Conservation (phyloP, 306 rosid species). For the Pyrus pyrifolia region DNA sequence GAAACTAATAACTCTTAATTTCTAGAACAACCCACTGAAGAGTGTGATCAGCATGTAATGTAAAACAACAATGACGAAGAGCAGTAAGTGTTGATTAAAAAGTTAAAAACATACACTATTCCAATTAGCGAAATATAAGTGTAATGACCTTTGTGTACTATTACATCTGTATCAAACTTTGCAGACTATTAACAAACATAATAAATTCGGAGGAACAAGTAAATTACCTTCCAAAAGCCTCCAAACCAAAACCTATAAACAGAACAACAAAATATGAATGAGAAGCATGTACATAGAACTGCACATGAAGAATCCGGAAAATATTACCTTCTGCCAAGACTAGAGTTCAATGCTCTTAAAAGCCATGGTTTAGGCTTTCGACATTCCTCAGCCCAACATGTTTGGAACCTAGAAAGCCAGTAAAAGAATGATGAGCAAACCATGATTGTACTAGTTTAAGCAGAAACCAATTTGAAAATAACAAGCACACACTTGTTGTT, state of each 20-base stretch:
- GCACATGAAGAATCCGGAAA: slow-evolving; percentile 5
- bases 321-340: slow-evolving; percentile 80
- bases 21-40: neutral
- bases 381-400: slow-evolving; percentile 69
- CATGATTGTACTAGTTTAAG: neutral
- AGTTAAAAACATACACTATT: neutral
- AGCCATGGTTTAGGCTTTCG: slow-evolving; percentile 88
- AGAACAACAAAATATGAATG: slow-evolving; percentile 14
- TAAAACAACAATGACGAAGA: neutral
- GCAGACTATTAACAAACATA: neutral
- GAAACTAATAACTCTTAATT: neutral
- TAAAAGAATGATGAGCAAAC: slow-evolving; percentile 14
- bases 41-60: neutral
- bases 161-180: neutral
- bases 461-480: slow-evolving; percentile 11
- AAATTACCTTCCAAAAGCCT: slow-evolving; percentile 84
- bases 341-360: slow-evolving; percentile 69
- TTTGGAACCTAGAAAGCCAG: slow-evolving; percentile 55
- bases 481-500: slow-evolving; percentile 40
- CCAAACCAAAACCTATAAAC: slow-evolving; percentile 90
- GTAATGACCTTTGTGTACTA: neutral
- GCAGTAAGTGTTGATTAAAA: neutral
- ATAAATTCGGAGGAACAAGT: neutral
- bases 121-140: neutral
- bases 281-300: slow-evolving; percentile 9